Base-by-base conservation (phyloP, 768 basidiomycete species). In the Sutorius australiensis region DNA sequence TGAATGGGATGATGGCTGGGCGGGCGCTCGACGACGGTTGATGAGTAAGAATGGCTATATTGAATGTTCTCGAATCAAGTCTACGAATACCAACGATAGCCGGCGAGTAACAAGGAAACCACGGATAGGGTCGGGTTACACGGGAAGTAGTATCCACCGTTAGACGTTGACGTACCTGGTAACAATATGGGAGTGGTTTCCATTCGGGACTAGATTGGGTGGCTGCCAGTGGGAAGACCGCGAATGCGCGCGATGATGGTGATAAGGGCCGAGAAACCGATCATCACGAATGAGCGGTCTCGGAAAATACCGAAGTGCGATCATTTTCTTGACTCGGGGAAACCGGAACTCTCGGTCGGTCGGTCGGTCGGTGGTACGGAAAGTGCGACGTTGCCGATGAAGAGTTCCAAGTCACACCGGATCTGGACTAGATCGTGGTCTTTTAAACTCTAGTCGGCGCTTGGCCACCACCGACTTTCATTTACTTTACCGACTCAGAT, bases 211-310 rank as follows among this genome's bases (percentile, higher is more conserved):
- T 21, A 49, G 48, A 30, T 10, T 21, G 30, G 30, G 13, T 5
- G 21, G 9, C 3, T 28, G 41, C 3, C 8, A 10, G 14, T 27
- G 19, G 19, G 34, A 50, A 33, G 13, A 19, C 7, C 6, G 16
- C n/a, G 6, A 34, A 27, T 2, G 24, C 1, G 3, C 17, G 14
- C n/a, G 8, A 36, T 19, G 33, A 9, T 38, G 46, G 11, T 21
- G 27, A n/a, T n/a, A n/a, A n/a, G 41, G 27, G 3, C 50, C 50
- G 14, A 24, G 33, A 37, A 21, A 14, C 46, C 27, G 31, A 21
- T n/a, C 48, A 21, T n/a, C 48, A n/a, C n/a, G 49, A 36, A 49
- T 49, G 37, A 50, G 17, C 38, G 31, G 38, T n/a, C 38, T 53
- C 38, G 51, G 32, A n/a, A 5, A 53, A 4, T 3, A 17, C 38